Conservation (phyloP, 2,329 filamentous ascomycete species). For the Tolypocladium pustulatum region DNA sequence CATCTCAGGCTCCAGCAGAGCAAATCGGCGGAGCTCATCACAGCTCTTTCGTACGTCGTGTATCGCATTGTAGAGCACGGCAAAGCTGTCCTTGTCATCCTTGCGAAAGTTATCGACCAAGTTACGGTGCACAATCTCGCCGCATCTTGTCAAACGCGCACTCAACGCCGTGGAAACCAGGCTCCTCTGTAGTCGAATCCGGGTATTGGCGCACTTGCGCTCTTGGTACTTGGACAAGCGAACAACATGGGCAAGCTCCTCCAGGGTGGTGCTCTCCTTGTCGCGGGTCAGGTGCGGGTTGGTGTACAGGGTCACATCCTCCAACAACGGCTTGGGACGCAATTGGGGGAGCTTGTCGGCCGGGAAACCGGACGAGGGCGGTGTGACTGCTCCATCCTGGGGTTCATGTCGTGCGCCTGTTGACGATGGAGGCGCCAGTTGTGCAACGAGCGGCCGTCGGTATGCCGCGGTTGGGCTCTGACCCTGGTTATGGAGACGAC, state of each 20-base stretch:
- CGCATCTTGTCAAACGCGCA: conserved; percentile 62
- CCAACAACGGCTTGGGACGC: conserved; percentile 45
- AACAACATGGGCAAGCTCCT: conserved; percentile 69
- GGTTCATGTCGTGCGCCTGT: conserved; percentile 17
- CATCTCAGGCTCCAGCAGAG: conserved; percentile 62
- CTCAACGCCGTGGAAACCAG: conserved; percentile 66
- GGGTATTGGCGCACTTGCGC: conserved; percentile 64
- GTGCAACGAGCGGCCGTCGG: conserved; percentile 40
- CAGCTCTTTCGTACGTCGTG: conserved; percentile 72
- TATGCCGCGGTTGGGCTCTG: conserved; percentile 24
- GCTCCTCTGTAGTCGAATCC: conserved; percentile 63
- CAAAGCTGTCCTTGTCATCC: conserved; percentile 71
- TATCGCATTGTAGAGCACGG: conserved; percentile 63
- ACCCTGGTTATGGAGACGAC: conserved; percentile 27
- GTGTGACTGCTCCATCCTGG: conserved; percentile 15
- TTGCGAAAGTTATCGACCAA: conserved; percentile 68
- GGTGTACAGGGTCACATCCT: conserved; percentile 56
- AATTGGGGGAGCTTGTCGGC: conserved; percentile 33
- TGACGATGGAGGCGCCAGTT: conserved; percentile 22
- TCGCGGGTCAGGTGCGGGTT: conserved; percentile 51
- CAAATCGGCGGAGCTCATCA: conserved; percentile 60
- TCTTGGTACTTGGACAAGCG: conserved; percentile 72
- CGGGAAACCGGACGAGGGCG: conserved; percentile 15
- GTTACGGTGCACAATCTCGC: conserved; percentile 63
- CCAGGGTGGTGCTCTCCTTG: conserved; percentile 57